These are phyloP conservation scores for Hymenoscyphus scutula DNA, from an alignment of 2,329 filamentous ascomycete species.

Conservation along the genomic window DNA sequence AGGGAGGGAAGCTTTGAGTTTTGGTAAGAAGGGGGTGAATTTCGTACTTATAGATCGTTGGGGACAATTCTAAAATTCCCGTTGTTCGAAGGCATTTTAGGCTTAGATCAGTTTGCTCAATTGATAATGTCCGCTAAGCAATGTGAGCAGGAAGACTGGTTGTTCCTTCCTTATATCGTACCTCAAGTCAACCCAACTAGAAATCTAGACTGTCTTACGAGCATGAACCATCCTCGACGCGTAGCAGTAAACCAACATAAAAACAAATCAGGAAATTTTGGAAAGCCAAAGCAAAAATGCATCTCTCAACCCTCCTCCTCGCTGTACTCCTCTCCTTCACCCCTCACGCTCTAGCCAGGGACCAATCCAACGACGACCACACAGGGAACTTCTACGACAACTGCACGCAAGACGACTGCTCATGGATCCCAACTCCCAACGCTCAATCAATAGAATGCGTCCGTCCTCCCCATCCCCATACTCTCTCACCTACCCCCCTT, in stretches of 20 bases:
- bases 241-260: not conserved
- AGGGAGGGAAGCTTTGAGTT: too few relatives aligned
- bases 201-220: not conserved
- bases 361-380: not conserved
- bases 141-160: not conserved
- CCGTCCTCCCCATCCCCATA: not conserved
- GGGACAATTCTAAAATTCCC: too few relatives aligned
- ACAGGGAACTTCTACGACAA: not conserved
- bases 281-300: not conserved
- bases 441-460: not conserved
- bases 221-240: not conserved
- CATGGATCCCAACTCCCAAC: not conserved
- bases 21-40: too few relatives aligned
- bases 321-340: not conserved
- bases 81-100: too few relatives aligned
- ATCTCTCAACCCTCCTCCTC: not conserved
- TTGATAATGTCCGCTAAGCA: too few relatives aligned
- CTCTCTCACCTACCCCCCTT: not conserved
- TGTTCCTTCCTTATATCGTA: not conserved
- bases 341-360: not conserved
- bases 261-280: not conserved
- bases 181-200: not conserved
- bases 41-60: too few relatives aligned
- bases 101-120: too few relatives aligned
- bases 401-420: not conserved